Percentiles rank a stretch among this genome's conserved stretches.
Conservation (phyloP, 2,329 filamentous ascomycete species). For the Ceratocystis smalleyi region DNA sequence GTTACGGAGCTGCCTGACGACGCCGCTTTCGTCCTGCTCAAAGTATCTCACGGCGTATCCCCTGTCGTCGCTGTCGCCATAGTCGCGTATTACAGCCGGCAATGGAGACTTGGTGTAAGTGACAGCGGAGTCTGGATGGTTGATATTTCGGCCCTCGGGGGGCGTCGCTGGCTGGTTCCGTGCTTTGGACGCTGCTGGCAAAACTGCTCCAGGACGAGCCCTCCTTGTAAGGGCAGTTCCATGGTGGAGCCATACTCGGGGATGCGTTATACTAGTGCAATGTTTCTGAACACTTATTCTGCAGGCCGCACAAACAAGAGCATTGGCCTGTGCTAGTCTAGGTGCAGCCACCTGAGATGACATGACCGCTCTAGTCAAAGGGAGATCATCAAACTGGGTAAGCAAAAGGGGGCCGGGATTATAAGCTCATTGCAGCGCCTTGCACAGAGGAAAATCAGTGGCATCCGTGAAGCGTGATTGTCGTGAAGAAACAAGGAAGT, state of each 20-base stretch:
- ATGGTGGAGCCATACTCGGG: conserved; percentile 10
- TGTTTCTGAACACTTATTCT: background rate
- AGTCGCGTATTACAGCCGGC: conserved; percentile 16
- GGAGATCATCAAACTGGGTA: conserved; percentile 1
- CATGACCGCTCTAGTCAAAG: conserved; percentile 7
- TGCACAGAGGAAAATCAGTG: background rate
- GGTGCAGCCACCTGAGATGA: conserved; percentile 15
- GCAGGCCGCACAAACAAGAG: conserved; percentile 9
- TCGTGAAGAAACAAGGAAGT: conserved; percentile 2
- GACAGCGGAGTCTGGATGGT: conserved; percentile 8
- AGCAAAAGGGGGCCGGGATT: background rate
- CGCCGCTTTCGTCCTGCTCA: conserved; percentile 27
- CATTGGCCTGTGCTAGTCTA: conserved; percentile 14
- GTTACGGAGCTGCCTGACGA: conserved; percentile 26
- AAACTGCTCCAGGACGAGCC: conserved; percentile 9
- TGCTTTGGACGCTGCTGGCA: background rate
- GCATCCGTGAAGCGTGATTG: background rate
- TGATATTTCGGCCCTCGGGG: conserved; percentile 2
- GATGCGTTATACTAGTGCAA: background rate
- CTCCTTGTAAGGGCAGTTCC: background rate
- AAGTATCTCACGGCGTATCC: conserved; percentile 23
- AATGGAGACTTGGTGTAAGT: conserved; percentile 12
- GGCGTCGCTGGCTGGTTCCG: background rate
- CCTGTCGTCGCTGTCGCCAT: conserved; percentile 10
- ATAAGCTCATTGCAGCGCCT: background rate